These are phyloP conservation scores for Thielaviopsis euricoi DNA, from an alignment of 2,329 filamentous ascomycete species.

Conservation along the genomic window DNA sequence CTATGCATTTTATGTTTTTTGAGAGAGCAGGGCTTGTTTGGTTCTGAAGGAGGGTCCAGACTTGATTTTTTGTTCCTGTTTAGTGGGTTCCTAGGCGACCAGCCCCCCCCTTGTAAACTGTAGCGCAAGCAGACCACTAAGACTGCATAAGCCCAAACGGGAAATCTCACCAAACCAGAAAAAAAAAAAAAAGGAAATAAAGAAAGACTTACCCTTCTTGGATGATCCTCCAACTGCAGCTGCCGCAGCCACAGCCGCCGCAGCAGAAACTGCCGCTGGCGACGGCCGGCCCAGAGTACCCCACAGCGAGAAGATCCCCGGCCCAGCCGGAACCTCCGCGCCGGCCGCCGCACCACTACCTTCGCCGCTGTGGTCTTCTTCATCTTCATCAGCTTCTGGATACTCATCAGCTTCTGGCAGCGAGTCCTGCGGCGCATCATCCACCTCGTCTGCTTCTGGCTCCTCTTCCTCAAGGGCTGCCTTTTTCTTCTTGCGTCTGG, in stretches of 20 bases:
- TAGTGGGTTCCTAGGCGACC: too few species aligned
- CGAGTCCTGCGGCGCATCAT: background rate
- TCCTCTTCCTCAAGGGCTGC: background rate
- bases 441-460: slow-evolving; percentile 13
- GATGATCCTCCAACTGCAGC: slow-evolving; percentile 26
- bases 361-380: background rate
- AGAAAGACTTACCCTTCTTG: slow-evolving; percentile 24
- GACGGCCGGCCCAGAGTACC: background rate
- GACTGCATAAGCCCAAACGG: too few species aligned
- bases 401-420: background rate
- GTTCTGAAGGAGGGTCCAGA: too few species aligned
- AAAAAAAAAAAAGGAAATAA: background rate
- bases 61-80: background rate
- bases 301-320: background rate
- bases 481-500: slow-evolving; percentile 8
- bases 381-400: background rate
- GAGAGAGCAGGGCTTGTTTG: background rate
- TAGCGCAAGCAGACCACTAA: too few species aligned
- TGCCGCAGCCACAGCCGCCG: background rate
- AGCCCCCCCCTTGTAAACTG: too few species aligned
- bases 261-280: too few species aligned
- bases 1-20: background rate
- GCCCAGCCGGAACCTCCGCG: too few species aligned
- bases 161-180: background rate
- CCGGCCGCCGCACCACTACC: too few species aligned